Base-by-base conservation (phyloP, 257 asterid genomes). In the Solanum ossicruentum region DNA sequence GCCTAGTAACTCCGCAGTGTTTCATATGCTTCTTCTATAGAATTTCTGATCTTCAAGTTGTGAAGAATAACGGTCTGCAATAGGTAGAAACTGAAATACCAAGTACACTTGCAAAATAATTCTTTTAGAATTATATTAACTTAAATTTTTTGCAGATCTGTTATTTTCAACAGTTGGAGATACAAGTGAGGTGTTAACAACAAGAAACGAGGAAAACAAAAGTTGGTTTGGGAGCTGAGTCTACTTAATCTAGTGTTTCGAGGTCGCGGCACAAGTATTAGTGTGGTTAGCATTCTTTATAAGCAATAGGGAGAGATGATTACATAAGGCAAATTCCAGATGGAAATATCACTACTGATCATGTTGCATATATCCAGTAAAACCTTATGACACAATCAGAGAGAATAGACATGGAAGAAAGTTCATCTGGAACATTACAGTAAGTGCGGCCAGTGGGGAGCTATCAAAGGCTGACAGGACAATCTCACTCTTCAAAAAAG, bases 391-490 rank as follows among this genome's bases (percentile, higher is more conserved):
- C 26, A 77, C 23, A 77, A 77, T 55, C 56, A 21, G 77, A 72
- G n/a, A 41, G 17, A 60, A 77, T 57, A 83, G 65, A 57, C 72
- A 80, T 36, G 17, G 79, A 61, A 23, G n/a, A 84, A n/a, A 32
- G 61, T 66, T 15, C 28, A 71, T 43, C 11, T 28, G 51, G 61
- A 87, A 86, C 63, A 88, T 87, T 93, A 96, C 98, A 95, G 98
- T 96, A 80, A 96, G 88, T 83, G 99, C 99, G 87, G 99, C 99
- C 87, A 96, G 92, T 69, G 99, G 99, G 8, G 98, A 94, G 28
- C 97, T 97, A 87, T 95, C 99, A 89, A 89, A 93, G 85, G 99
- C 94, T 82, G 98, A 95, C 86, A 96, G 84, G 52, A 96, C 99
- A 72, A 96, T 93, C 91, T 96, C 98, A 87, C 99, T 96, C 70